Conservation (phyloP, 768 basidiomycete genomes). For the Boletus pseudopeckii region DNA sequence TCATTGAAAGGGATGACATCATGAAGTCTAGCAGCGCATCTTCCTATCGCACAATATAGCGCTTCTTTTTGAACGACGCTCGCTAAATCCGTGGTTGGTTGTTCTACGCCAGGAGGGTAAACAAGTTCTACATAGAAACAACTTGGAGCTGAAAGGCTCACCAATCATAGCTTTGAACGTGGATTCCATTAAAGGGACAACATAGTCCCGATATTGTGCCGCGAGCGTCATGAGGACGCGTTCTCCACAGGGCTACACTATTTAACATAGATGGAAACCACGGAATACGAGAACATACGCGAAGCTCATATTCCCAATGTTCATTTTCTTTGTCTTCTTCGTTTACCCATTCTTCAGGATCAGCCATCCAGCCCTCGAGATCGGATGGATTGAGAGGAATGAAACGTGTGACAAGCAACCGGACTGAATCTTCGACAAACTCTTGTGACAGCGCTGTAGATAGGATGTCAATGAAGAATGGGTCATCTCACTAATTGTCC, state of each 20-base stretch:
- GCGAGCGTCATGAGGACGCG: constrained; percentile 82
- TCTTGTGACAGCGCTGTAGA: constrained; percentile 56
- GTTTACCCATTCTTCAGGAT: constrained; percentile 95
- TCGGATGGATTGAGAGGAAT: constrained; percentile 82
- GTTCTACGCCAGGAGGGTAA: constrained; percentile 28
- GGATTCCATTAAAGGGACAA: constrained; percentile 59
- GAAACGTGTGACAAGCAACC: constrained; percentile 76
- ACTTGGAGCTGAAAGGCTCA: constrained; percentile 25
- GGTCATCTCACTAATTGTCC: constrained; percentile 13
- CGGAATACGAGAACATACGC: constrained; percentile 49
- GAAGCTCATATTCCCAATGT: constrained; percentile 89
- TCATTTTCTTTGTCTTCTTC: constrained; percentile 86
- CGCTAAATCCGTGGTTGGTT: constrained; percentile 50
- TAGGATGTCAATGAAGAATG: constrained; percentile 11
- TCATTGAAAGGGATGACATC: constrained; percentile 62
- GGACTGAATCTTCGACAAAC: constrained; percentile 71
- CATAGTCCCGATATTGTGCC: constrained; percentile 63
- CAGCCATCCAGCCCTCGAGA: constrained; percentile 77
- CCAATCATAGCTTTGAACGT: constrained; percentile 62
- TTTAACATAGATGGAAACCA: neutral
- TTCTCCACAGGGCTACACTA: constrained; percentile 80
- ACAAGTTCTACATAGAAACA: neutral
- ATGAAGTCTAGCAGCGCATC: constrained; percentile 64
- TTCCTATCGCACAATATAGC: constrained; percentile 85
- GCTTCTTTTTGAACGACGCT: constrained; percentile 79